A percentile compares a stretch with the other conserved stretches of the same genome.
Evolutionary conservation across 2,329 filamentous ascomycete species (phyloP).

Genomic region (Trichoderma sp.): DNA sequence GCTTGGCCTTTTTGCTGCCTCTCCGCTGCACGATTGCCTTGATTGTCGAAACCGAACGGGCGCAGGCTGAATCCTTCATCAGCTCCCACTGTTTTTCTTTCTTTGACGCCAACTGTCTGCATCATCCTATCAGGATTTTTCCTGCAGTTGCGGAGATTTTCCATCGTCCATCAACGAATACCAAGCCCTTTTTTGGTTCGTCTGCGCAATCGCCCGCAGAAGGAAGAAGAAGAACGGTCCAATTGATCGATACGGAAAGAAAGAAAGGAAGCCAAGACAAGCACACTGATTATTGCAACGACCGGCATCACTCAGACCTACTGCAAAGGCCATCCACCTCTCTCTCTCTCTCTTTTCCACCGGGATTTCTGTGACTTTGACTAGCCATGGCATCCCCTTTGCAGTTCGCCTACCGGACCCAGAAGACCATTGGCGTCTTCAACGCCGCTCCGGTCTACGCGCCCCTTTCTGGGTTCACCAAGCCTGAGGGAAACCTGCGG

Average conservation of each 20-base stretch:
- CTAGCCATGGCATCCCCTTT: conserved; percentile 91
- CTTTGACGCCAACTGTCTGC: conserved; percentile 8
- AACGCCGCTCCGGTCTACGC: conserved; percentile 89
- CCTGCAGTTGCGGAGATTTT: conserved; percentile 24
- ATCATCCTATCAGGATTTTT: conserved; percentile 24
- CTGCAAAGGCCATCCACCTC: conserved; percentile 18
- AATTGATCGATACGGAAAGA: conserved; percentile 12
- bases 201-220: conserved; percentile 14
- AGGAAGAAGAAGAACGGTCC: conserved; percentile 17
- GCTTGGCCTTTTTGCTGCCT: conserved; percentile 7
- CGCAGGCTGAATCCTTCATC: conserved; percentile 9
- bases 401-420: conserved; percentile 96
- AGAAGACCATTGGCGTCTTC: conserved; percentile 92
- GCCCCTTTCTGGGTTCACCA: conserved; percentile 77
- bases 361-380: conserved; percentile 72
- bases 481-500: conserved; percentile 90
- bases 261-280: conserved; percentile 19
- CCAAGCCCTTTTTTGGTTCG: conserved; percentile 7
- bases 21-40: not conserved
- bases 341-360: conserved; percentile 1
- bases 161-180: conserved; percentile 22
- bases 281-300: conserved; percentile 23
- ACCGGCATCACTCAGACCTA: conserved; percentile 25
- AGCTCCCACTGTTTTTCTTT: not conserved
- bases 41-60: conserved; percentile 7